phyloP scores from a whole-genome alignment of 352 stramenopile genomes.

The Phytophthora macrochlamydospora region DNA sequence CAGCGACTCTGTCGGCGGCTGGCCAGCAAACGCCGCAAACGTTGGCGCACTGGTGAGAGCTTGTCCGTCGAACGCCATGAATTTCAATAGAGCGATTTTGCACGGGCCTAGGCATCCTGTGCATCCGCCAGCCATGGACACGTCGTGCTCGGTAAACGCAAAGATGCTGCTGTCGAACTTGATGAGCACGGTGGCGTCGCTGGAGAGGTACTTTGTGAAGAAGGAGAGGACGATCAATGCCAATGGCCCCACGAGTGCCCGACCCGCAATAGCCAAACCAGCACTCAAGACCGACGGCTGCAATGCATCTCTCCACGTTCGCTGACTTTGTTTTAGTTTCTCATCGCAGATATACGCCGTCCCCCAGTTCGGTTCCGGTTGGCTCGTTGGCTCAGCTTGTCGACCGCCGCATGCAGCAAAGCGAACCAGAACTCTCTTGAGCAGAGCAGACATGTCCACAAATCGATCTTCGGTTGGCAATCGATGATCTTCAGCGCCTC shows the following conservation, averaged over 20 bases:
- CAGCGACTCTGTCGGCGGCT: constrained; percentile 3
- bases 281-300: too few relatives aligned
- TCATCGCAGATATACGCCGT: too few relatives aligned
- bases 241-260: constrained; percentile 5
- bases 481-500: too few relatives aligned
- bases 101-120: constrained; percentile 7
- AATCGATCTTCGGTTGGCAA: too few relatives aligned
- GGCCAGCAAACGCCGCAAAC: not conserved
- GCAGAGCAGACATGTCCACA: too few relatives aligned
- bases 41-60: not conserved
- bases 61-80: not conserved
- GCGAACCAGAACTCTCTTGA: too few relatives aligned
- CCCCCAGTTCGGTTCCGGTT: too few relatives aligned
- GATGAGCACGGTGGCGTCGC: constrained; percentile 9
- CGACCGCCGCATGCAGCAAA: too few relatives aligned
- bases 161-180: constrained; percentile 11
- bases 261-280: too few relatives aligned
- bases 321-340: too few relatives aligned
- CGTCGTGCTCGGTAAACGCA: constrained; percentile 10
- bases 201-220: constrained; percentile 6
- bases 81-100: constrained; percentile 9
- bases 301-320: too few relatives aligned
- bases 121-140: constrained; percentile 14
- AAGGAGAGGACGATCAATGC: constrained; percentile 16
- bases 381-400: too few relatives aligned